Conservation (phyloP, 176 grass and related monocot genomes). For the Phyllostachys edulis region DNA sequence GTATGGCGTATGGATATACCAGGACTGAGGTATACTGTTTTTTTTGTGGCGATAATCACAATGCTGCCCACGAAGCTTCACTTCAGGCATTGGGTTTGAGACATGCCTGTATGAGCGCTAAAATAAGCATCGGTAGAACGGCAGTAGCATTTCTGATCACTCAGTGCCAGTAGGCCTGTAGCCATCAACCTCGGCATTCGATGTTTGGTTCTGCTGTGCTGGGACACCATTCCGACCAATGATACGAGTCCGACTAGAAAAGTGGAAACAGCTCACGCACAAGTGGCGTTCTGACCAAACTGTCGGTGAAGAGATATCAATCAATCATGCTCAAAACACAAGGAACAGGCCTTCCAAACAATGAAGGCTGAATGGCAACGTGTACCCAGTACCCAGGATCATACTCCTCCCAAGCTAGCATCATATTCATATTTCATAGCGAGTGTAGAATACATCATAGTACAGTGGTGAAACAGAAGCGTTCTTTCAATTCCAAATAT, state of each 20-base stretch:
- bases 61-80: too few relatives aligned
- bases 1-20: too few relatives aligned
- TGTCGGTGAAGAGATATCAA: conserved; percentile 14
- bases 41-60: too few relatives aligned
- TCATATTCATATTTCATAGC: neutral
- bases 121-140: neutral
- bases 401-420: neutral
- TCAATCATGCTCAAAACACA: neutral
- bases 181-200: too few relatives aligned
- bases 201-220: neutral
- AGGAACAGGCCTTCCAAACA: neutral
- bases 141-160: neutral
- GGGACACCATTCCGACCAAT: neutral
- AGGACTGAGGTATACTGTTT: too few relatives aligned
- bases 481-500: neutral
- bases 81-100: neutral
- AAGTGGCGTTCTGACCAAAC: conserved; percentile 25
- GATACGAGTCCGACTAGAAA: neutral
- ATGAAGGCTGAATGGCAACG: neutral
- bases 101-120: neutral
- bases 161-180: neutral
- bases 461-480: neutral
- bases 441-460: neutral
- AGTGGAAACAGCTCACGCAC: conserved; percentile 36
- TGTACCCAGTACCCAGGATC: neutral